A percentile compares a stretch with the other conserved stretches of the same genome.
Evolutionary conservation across 345 rosid species (phyloP).

Genomic region (Microcos paniculata): DNA sequence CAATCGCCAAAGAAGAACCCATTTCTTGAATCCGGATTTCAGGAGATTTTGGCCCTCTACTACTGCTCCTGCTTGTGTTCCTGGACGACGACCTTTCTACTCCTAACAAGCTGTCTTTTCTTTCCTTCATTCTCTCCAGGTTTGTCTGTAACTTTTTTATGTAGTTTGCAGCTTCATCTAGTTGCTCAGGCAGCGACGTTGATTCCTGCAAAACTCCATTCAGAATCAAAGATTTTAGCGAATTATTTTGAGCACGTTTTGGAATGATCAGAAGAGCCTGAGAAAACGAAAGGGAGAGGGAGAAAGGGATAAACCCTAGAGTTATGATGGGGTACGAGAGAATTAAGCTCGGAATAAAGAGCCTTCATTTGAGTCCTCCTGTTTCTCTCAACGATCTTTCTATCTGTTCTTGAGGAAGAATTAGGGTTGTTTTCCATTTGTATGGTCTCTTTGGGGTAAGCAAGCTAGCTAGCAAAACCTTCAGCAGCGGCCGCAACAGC

Average conservation of each 20-base stretch:
- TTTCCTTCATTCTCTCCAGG: conserved; percentile 56
- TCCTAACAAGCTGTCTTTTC: conserved; percentile 36
- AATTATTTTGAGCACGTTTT: not conserved
- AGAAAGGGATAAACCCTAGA: conserved; percentile 29
- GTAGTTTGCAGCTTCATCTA: conserved; percentile 53
- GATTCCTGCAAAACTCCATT: conserved; percentile 33
- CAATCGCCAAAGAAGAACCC: conserved; percentile 41
- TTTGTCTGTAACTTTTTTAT: conserved; percentile 53
- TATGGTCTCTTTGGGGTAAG: not conserved
- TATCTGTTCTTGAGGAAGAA: conserved; percentile 42
- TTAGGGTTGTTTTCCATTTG: conserved; percentile 43
- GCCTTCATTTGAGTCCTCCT: conserved; percentile 67
- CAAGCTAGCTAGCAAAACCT: not conserved
- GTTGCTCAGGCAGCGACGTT: conserved; percentile 50
- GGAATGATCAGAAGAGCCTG: not conserved
- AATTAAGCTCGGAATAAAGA: conserved; percentile 49
- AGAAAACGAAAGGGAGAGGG: not conserved
- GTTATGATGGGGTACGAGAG: conserved; percentile 45
- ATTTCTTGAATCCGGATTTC: conserved; percentile 34
- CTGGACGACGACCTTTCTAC: not conserved
- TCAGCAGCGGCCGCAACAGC: not conserved
- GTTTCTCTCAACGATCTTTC: conserved; percentile 55
- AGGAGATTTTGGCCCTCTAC: conserved; percentile 18
- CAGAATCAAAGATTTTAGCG: not conserved
- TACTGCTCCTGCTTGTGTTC: not conserved